These are phyloP conservation scores for Mortierella sp. DNA, from an alignment of 371 early-diverging fungal genomes.

Conservation along the genomic window DNA sequence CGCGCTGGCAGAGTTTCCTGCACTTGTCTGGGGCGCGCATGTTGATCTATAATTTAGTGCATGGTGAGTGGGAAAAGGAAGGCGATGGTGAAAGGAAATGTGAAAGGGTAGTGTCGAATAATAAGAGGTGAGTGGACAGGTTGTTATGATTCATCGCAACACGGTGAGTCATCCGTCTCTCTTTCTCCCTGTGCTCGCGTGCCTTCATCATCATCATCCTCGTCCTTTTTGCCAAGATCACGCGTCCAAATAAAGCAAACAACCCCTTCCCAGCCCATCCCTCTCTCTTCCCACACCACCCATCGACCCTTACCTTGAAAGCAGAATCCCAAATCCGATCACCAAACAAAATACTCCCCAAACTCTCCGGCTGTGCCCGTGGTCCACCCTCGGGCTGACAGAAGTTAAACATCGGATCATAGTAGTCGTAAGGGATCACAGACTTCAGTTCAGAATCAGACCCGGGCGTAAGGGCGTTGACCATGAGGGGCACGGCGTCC, in stretches of 20 bases:
- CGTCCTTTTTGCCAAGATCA: too few relatives aligned
- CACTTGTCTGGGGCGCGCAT: conserved; percentile 74
- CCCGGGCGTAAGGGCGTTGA: conserved; percentile 89
- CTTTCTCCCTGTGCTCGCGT: neutral
- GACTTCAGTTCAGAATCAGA: conserved; percentile 76
- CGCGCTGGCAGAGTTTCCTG: conserved; percentile 71
- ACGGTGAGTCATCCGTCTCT: neutral
- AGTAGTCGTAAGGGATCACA: conserved; percentile 90
- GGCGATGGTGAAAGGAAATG: neutral
- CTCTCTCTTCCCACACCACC: neutral
- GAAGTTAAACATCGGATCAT: conserved; percentile 87
- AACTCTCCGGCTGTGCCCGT: conserved; percentile 79
- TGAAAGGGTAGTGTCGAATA: neutral
- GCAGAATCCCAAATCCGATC: conserved; percentile 92
- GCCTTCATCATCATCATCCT: too few relatives aligned
- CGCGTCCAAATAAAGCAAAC: too few relatives aligned
- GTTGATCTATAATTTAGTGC: conserved; percentile 59
- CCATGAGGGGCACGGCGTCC: conserved; percentile 80
- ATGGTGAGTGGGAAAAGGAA: conserved; percentile 2
- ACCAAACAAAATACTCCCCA: conserved; percentile 95
- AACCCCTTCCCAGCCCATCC: neutral
- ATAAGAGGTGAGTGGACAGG: too few relatives aligned
- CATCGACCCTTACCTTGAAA: conserved; percentile 72
- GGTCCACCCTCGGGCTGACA: conserved; percentile 83
- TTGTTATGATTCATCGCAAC: neutral